A percentile compares a stretch with the other conserved stretches of the same genome.
Conservation (phyloP, 2,329 filamentous ascomycete genomes). For the Xylariaceae sp. region DNA sequence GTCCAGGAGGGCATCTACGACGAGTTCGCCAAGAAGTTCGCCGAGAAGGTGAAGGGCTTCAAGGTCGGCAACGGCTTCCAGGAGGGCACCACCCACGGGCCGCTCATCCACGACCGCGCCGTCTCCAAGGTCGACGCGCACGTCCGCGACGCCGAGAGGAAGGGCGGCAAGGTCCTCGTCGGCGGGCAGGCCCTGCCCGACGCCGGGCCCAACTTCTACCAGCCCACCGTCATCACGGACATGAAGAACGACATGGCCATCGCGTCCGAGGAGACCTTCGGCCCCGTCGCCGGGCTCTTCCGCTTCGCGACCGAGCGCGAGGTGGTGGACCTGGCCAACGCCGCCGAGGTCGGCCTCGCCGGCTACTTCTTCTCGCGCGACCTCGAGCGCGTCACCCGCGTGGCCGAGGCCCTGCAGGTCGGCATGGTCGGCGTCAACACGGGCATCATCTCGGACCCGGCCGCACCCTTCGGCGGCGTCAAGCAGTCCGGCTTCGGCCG, state of each 20-base stretch:
- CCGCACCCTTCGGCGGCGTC: conserved; percentile 66
- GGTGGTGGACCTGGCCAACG: conserved; percentile 77
- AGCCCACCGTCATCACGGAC: conserved; percentile 80
- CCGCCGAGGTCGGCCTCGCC: conserved; percentile 76
- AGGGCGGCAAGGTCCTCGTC: conserved; percentile 67
- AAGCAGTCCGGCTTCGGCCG: conserved; percentile 77
- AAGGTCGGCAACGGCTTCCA: conserved; percentile 70
- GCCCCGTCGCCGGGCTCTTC: conserved; percentile 85
- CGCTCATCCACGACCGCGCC: conserved; percentile 78
- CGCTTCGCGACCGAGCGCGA: conserved; percentile 83
- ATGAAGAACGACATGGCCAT: conserved; percentile 83
- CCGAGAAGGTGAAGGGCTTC: conserved; percentile 65
- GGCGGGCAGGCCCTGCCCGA: conserved; percentile 69
- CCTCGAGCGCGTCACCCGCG: conserved; percentile 49
- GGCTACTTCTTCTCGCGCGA: conserved; percentile 84
- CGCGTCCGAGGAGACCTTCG: conserved; percentile 86
- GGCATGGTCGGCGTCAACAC: conserved; percentile 86
- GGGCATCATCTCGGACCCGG: conserved; percentile 53
- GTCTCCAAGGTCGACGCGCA: conserved; percentile 72
- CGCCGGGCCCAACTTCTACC: conserved; percentile 78
- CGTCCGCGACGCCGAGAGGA: conserved; percentile 68
- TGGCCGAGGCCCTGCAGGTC: conserved; percentile 66
- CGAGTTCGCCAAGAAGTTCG: conserved; percentile 59
- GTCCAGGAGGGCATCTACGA: conserved; percentile 75
- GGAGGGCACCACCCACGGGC: conserved; percentile 66